These are phyloP conservation scores for Decorospora gaudefroyi DNA, from an alignment of 2,329 filamentous ascomycete species.

Conservation along the genomic window DNA sequence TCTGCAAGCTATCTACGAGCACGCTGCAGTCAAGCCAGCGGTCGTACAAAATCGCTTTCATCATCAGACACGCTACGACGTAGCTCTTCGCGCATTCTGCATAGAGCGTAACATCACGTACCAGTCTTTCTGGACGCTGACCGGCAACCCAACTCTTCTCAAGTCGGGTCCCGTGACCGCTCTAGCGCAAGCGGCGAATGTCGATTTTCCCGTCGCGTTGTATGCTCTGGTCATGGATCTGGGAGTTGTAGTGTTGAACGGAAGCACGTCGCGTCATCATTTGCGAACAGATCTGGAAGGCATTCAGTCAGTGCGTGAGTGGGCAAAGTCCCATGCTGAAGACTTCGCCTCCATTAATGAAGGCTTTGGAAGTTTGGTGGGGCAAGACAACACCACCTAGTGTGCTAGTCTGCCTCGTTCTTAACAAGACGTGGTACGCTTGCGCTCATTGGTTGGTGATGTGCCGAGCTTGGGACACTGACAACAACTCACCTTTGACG, in stretches of 20 bases:
- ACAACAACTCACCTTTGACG: too few species aligned
- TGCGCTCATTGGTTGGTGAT: too few species aligned
- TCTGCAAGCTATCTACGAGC: conserved; percentile 58
- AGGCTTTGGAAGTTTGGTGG: conserved; percentile 25
- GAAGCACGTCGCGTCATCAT: conserved; percentile 57
- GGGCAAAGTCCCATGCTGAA: conserved; percentile 52
- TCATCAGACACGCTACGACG: conserved; percentile 62
- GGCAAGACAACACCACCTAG: neutral
- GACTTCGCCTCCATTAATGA: conserved; percentile 53
- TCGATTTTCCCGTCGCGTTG: conserved; percentile 56
- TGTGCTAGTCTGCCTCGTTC: neutral
- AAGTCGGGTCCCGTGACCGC: conserved; percentile 53
- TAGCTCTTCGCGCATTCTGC: conserved; percentile 62
- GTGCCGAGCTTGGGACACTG: too few species aligned
- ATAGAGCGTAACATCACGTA: conserved; percentile 58
- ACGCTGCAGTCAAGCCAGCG: conserved; percentile 57
- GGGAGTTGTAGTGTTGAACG: conserved; percentile 59
- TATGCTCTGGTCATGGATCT: conserved; percentile 62
- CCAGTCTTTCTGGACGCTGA: conserved; percentile 66
- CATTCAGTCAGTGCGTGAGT: conserved; percentile 49
- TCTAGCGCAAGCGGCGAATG: conserved; percentile 53
- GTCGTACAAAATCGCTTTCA: conserved; percentile 81
- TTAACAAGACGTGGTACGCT: too few species aligned
- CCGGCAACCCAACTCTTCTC: conserved; percentile 60
- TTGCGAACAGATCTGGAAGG: conserved; percentile 60